Conservation (phyloP, 78 protist genomes). For the Monosiga brevicollis region DNA sequence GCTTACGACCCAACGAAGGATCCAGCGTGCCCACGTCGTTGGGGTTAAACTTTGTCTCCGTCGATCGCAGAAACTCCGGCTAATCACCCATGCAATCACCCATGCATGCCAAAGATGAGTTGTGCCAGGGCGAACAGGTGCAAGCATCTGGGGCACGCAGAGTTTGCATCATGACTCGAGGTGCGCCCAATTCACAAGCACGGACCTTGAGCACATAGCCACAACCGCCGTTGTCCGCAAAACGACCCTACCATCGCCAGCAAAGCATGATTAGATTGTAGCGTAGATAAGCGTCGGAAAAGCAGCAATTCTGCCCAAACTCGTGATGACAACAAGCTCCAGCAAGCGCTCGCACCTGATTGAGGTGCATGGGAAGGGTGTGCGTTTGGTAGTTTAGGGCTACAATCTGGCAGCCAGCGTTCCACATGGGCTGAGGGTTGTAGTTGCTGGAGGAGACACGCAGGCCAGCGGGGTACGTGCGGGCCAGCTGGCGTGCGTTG, state of each 20-base stretch:
- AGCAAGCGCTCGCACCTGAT: not conserved
- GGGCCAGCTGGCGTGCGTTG: slow-evolving; percentile 30
- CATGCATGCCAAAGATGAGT: too few species aligned
- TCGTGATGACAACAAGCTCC: not conserved
- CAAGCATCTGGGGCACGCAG: too few species aligned
- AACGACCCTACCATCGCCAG: slow-evolving; percentile 8
- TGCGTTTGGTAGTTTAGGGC: slow-evolving; percentile 74
- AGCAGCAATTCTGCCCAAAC: not conserved
- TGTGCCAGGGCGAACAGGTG: too few species aligned
- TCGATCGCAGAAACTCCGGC: slow-evolving; percentile 14
- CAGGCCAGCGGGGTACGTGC: slow-evolving; percentile 71
- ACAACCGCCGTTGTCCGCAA: slow-evolving; percentile 21
- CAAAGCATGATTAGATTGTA: too few species aligned
- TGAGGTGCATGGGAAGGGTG: slow-evolving; percentile 35
- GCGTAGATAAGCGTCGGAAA: not conserved
- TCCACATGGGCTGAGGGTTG: slow-evolving; percentile 53
- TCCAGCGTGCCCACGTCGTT: not conserved
- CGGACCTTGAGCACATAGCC: slow-evolving; percentile 38
- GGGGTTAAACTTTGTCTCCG: not conserved
- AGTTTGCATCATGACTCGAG: too few species aligned
- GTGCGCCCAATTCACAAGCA: too few species aligned
- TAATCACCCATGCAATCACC: too few species aligned
- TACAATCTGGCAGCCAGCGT: slow-evolving; percentile 53
- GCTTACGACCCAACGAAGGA: not conserved
- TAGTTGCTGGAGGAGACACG: slow-evolving; percentile 67